phyloP scores from a whole-genome alignment of 139 green algal species.

The Chlamydomonas applanata region DNA sequence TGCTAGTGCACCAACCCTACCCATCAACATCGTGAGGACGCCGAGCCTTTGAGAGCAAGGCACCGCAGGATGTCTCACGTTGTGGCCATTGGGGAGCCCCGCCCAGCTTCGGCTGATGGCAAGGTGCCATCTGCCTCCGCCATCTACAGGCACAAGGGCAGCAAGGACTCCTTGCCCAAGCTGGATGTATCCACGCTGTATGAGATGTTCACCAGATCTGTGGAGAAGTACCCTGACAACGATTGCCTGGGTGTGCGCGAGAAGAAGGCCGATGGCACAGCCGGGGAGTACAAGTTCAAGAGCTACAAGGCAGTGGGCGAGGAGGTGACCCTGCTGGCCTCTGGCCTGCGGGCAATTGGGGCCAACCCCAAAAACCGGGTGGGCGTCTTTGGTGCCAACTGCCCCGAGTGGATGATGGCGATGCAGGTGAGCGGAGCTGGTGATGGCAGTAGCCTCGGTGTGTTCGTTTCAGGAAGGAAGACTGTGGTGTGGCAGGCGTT shows the following conservation, averaged over 20 bases:
- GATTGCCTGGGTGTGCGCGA: conserved; percentile 49
- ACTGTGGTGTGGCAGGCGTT: background rate
- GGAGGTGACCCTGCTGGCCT: conserved; percentile 37
- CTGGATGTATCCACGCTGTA: conserved; percentile 65
- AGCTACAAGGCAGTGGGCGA: conserved; percentile 44
- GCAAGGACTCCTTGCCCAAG: conserved; percentile 62
- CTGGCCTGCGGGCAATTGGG: conserved; percentile 33
- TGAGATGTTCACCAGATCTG: conserved; percentile 70
- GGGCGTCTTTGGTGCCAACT: conserved; percentile 84
- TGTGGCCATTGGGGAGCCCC: too few relatives aligned
- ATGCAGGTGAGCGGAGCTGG: conserved; percentile 70
- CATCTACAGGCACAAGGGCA: conserved; percentile 45
- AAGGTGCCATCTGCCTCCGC: conserved; percentile 31
- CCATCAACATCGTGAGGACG: too few relatives aligned
- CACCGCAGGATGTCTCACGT: too few relatives aligned
- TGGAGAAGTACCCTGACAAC: conserved; percentile 43
- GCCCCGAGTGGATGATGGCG: conserved; percentile 88
- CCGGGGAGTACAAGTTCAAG: conserved; percentile 37
- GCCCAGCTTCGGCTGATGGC: background rate
- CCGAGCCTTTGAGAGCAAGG: too few relatives aligned
- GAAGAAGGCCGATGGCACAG: conserved; percentile 26
- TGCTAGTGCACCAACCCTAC: too few relatives aligned
- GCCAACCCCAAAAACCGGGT: conserved; percentile 20
- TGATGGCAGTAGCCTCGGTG: too few relatives aligned
- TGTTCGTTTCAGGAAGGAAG: background rate